Percentiles rank a stretch among this genome's conserved stretches.
These are phyloP conservation scores for Gaillardinia entomophila DNA, from an alignment of 805 yeast genomes.

Conservation along the genomic window DNA sequence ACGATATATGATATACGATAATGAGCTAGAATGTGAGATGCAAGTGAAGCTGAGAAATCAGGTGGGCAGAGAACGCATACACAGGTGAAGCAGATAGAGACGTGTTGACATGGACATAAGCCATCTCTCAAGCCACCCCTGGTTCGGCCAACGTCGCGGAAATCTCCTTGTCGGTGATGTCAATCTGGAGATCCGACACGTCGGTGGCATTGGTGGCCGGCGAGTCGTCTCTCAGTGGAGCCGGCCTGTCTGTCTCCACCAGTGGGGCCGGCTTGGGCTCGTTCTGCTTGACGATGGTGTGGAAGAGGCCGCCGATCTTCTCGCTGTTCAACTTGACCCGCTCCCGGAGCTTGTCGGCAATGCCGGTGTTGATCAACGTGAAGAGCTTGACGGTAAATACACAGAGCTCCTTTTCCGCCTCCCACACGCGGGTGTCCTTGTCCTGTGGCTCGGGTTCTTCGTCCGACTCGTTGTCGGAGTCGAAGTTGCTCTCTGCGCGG, in stretches of 20 bases:
- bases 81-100: no score
- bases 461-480: conserved; percentile 10
- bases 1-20: no score
- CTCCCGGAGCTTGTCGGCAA: conserved; percentile 17
- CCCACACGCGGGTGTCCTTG: conserved; percentile 20
- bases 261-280: conserved; percentile 2
- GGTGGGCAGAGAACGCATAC: no score
- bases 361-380: conserved; percentile 25
- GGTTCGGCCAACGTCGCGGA: no score
- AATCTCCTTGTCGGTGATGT: not conserved
- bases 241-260: not conserved
- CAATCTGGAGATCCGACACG: not conserved
- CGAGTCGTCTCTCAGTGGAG: not conserved
- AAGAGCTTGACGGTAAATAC: conserved; percentile 35
- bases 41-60: no score
- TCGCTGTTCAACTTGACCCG: conserved; percentile 34
- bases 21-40: no score
- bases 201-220: not conserved
- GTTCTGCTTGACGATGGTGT: conserved; percentile 16
- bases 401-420: conserved; percentile 35
- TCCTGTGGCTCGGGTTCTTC: conserved; percentile 1
- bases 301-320: conserved; percentile 27
- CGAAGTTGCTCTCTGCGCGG: conserved; percentile 6
- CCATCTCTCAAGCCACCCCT: no score
- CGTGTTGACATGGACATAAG: no score